A percentile compares a stretch with the other conserved stretches of the same genome.
phyloP scores from a whole-genome alignment of 2,329 filamentous ascomycete species.

The Gyromitra esculenta region DNA sequence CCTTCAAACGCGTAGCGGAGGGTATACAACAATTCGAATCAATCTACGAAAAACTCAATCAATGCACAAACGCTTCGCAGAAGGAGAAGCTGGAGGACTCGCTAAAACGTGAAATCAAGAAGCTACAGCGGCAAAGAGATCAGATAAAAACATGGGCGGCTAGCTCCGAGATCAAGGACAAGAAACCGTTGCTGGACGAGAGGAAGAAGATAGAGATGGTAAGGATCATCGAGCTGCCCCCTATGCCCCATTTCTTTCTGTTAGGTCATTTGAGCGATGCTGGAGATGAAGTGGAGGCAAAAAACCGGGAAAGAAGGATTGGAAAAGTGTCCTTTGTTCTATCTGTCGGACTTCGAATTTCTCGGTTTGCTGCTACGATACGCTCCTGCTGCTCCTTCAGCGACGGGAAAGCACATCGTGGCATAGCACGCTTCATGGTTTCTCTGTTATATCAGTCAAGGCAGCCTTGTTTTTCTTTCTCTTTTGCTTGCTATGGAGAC shows the following conservation, averaged over 20 bases:
- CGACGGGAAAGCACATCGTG: constrained; percentile 36
- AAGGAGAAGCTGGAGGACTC: constrained; percentile 99
- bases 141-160: constrained; percentile 99
- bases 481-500: constrained; percentile 35
- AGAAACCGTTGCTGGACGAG: constrained; percentile 91
- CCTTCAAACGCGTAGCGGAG: constrained; percentile 98
- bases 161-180: constrained; percentile 99
- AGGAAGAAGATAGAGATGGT: constrained; percentile 98
- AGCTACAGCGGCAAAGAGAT: constrained; percentile 94
- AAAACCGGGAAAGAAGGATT: constrained; percentile 34
- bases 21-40: constrained; percentile 90
- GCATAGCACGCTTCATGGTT: constrained; percentile 39
- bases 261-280: constrained; percentile 46
- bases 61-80: constrained; percentile 89
- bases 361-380: constrained; percentile 36
- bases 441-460: constrained; percentile 41
- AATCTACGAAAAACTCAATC: constrained; percentile 98
- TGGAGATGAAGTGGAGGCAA: constrained; percentile 21
- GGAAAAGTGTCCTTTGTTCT: constrained; percentile 50
- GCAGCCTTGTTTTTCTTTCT: constrained; percentile 40
- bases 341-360: constrained; percentile 31
- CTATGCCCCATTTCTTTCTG: constrained; percentile 37
- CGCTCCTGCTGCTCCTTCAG: constrained; percentile 25
- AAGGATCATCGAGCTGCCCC: constrained; percentile 60
- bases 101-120: constrained; percentile 99